Evolutionary conservation across 805 yeast species (phyloP).

Genomic region (Kregervanrija pseudodelftensis): DNA sequence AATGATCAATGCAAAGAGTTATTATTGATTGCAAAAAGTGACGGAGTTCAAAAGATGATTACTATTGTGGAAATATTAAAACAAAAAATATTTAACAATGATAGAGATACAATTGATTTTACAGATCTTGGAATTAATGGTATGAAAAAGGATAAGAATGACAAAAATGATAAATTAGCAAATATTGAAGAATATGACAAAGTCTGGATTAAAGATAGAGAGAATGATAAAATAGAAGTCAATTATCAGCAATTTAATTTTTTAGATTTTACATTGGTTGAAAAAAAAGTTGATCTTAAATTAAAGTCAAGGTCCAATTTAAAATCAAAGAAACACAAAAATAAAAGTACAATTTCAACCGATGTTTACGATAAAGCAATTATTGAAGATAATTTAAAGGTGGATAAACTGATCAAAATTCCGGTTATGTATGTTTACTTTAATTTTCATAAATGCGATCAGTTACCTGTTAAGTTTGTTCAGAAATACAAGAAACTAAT

Average conservation of each 20-base stretch:
- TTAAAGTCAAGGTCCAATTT: too few relatives aligned
- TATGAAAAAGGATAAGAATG: background rate
- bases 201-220: conserved; percentile 2
- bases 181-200: conserved; percentile 5
- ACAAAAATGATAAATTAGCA: conserved; percentile 13
- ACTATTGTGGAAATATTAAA: conserved; percentile 25
- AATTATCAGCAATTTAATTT: conserved; percentile 19
- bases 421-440: conserved; percentile 23
- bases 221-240: background rate
- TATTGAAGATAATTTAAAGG: conserved; percentile 4
- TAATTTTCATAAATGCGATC: conserved; percentile 8
- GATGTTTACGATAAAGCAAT: background rate
- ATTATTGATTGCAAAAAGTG: conserved; percentile 14
- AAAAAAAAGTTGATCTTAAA: background rate
- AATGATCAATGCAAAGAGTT: conserved; percentile 8
- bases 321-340: background rate
- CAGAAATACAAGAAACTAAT: conserved; percentile 8
- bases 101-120: background rate
- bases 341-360: background rate
- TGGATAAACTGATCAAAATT: conserved; percentile 9
- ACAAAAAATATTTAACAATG: conserved; percentile 14
- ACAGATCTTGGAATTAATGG: too few relatives aligned
- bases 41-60: conserved; percentile 23
- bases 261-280: conserved; percentile 13
- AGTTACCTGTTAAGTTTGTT: background rate